Percentiles rank a stretch among this genome's conserved stretches.
Conservation (phyloP, 345 rosid species). For the Rhizophora apiculata region DNA sequence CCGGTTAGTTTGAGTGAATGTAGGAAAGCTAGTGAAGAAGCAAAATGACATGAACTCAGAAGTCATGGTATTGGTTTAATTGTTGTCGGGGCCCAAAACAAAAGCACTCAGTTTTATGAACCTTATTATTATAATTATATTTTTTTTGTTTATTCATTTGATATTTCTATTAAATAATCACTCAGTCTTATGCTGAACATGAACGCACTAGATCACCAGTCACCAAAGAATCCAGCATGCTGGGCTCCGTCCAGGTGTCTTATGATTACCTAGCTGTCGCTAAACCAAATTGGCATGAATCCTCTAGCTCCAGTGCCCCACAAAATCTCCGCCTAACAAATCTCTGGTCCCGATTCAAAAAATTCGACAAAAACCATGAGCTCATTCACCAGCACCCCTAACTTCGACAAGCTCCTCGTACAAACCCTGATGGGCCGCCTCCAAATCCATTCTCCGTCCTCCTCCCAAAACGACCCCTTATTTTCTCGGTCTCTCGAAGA, state of each 20-base stretch:
- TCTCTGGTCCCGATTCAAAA: not conserved
- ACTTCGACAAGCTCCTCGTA: conserved; percentile 66
- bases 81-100: too few relatives aligned
- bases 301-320: not conserved
- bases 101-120: too few relatives aligned
- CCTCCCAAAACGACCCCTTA: conserved; percentile 38
- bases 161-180: too few relatives aligned
- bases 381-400: conserved; percentile 50
- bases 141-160: not conserved
- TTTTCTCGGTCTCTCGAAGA: conserved; percentile 78
- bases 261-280: too few relatives aligned
- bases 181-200: too few relatives aligned
- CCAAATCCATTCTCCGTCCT: conserved; percentile 55
- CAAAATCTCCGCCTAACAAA: not conserved
- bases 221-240: not conserved
- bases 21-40: too few relatives aligned
- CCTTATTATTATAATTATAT: not conserved
- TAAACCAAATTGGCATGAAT: not conserved
- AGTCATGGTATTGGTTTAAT: too few relatives aligned
- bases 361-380: conserved; percentile 37
- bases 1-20: too few relatives aligned
- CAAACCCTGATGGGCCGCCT: conserved; percentile 83
- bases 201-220: not conserved
- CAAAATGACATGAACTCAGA: too few relatives aligned
- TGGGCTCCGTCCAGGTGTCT: too few relatives aligned